Evolutionary conservation across 1,284 basidiomycete genomes (phyloP), one percentile per base, ranked within the genome.

Genomic region (Omphalotus olearius): DNA sequence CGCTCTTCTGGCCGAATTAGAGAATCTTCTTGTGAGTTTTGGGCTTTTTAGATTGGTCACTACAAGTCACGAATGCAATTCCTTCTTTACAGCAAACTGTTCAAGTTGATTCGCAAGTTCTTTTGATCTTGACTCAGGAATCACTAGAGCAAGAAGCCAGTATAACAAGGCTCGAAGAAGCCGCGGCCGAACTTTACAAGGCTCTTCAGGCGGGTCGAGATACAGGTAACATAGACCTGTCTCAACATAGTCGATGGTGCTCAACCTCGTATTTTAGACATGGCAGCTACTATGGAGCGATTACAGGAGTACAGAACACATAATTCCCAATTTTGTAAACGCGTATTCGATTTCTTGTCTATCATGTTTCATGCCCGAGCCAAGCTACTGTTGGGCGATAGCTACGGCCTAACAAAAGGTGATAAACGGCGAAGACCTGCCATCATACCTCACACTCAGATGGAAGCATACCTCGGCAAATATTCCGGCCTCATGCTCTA

Each of bases 401-500:
- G 67, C 33, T 73, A 73, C 57, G 86, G 87, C 33, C 57, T 88
- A 5, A 61, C 62, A 16, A 74, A 75, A 53, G 59, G 68, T 7
- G 64, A 68, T 30, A 64, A 69, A 20, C 66, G 70, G 33, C 72
- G 76, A 16, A 73, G 73, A 45, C 74, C 80, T 4, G 68, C 68
- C 6, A 69, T 93, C 26, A 66, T 76, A 6, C 73, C 78, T 4
- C 93, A 96, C 65, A 73, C 75, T 47, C 74, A 79, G 11, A 75
- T 98, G 65, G 93, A 98, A 62, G 75, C 77, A 25, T 89, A 90
- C 63, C 78, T 98, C 9, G 92, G 90, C 23, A 78, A 85, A 45
- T 98, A 98, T 66, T 84, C 88, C 44, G 95, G 95, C 1, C 66
- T 99, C 45, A 83, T 98, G 69, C 75, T 98, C 13, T 99, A 96